Conservation (phyloP, 2,329 filamentous ascomycete species). For the Colletotrichum echinochloae region DNA sequence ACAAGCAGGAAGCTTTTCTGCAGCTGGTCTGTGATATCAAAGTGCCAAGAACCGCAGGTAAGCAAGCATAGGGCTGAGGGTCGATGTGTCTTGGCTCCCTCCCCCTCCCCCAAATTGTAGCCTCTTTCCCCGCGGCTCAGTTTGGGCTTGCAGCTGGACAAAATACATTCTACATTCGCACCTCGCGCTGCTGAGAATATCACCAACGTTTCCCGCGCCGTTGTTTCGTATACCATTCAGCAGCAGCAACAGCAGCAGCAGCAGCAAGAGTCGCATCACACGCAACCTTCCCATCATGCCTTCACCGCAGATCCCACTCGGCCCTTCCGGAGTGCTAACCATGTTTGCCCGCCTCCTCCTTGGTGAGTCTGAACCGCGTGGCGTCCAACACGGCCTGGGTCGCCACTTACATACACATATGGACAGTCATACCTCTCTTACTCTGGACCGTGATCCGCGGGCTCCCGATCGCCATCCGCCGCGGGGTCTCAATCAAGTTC, state of each 20-base stretch:
- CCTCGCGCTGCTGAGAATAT: background rate
- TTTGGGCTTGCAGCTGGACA: background rate
- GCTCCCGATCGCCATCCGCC: conserved; percentile 8
- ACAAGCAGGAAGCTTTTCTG: background rate
- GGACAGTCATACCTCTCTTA: background rate
- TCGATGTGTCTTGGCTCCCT: background rate
- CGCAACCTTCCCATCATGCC: background rate
- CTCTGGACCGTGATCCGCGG: background rate
- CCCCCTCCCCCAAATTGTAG: background rate
- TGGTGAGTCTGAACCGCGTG: background rate
- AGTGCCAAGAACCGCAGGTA: background rate
- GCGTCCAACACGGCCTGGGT: background rate
- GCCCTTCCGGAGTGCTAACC: background rate
- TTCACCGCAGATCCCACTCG: background rate
- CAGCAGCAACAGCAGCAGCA: background rate
- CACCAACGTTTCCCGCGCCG: background rate
- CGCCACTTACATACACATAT: background rate
- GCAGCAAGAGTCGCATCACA: background rate
- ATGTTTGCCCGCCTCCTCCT: background rate
- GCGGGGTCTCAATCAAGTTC: background rate
- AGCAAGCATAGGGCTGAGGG: background rate
- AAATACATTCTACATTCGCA: background rate
- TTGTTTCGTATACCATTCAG: background rate
- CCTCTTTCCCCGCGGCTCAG: background rate
- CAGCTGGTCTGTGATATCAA: background rate